phyloP scores from a whole-genome alignment of 129 eudicot species.

The Flaveria linearis region DNA sequence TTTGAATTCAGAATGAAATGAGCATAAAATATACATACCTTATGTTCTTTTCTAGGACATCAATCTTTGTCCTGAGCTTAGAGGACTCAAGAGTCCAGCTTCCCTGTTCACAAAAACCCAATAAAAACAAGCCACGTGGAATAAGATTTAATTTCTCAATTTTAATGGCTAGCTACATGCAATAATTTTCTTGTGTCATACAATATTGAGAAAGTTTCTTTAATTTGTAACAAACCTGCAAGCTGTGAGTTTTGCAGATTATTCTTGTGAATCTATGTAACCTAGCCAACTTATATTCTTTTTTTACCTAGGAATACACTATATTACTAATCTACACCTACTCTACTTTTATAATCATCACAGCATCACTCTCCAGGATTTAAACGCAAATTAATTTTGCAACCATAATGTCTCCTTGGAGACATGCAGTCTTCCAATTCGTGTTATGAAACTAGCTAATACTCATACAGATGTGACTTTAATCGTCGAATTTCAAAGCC shows the following conservation, averaged over 20 bases:
- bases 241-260: neutral
- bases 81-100: constrained; percentile 63
- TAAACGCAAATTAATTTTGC: too few species aligned
- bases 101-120: constrained; percentile 35
- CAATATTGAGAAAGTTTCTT: neutral
- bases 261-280: too few species aligned
- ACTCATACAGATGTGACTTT: too few species aligned
- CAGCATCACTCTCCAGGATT: too few species aligned
- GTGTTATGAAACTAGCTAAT: too few species aligned
- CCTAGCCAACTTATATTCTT: too few species aligned
- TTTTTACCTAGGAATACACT: too few species aligned
- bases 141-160: neutral
- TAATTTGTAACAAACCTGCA: neutral
- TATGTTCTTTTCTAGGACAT: constrained; percentile 70
- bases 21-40: constrained; percentile 41
- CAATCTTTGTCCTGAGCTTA: constrained; percentile 57
- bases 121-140: constrained; percentile 13
- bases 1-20: neutral
- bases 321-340: too few species aligned
- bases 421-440: too few species aligned
- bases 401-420: too few species aligned
- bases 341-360: too few species aligned
- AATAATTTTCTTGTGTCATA: neutral
- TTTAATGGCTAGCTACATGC: neutral
- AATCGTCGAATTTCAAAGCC: neutral